phyloP scores from a whole-genome alignment of 768 basidiomycete genomes.

The Gelatoporia subvermispora region DNA sequence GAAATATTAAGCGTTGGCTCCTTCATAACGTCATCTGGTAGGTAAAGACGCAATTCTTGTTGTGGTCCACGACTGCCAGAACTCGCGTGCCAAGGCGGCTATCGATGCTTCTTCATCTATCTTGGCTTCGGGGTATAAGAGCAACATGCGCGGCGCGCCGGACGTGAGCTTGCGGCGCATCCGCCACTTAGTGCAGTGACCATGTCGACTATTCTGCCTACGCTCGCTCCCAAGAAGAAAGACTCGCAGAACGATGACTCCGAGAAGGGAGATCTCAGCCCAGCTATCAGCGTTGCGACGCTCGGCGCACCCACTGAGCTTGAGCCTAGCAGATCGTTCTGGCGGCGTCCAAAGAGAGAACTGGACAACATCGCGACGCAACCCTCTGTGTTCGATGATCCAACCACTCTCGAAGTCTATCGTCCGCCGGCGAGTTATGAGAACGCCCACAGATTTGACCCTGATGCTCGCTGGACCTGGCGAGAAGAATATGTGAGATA shows the following conservation, averaged over 20 bases:
- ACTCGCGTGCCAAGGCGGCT: too few species aligned
- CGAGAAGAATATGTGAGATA: too few species aligned
- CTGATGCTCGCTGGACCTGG: conserved; percentile 50
- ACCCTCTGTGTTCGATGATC: conserved; percentile 60
- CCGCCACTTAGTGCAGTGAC: background rate
- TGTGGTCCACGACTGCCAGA: background rate
- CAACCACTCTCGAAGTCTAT: conserved; percentile 42
- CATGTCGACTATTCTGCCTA: conserved; percentile 13
- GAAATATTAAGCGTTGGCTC: too few species aligned
- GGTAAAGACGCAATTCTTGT: conserved; percentile 21
- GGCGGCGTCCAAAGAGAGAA: conserved; percentile 28
- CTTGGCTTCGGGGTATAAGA: too few species aligned
- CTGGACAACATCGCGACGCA: conserved; percentile 55
- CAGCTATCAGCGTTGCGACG: conserved; percentile 15
- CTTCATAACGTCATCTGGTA: conserved; percentile 21
- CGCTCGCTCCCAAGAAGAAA: background rate
- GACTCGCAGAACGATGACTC: conserved; percentile 7
- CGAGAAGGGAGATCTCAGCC: conserved; percentile 9
- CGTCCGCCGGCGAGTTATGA: conserved; percentile 51
- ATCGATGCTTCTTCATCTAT: too few species aligned
- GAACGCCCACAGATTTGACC: conserved; percentile 62
- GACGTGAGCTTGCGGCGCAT: too few species aligned
- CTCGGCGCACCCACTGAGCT: conserved; percentile 24
- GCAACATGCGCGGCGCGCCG: too few species aligned
- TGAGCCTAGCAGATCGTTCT: conserved; percentile 22